Percentiles rank a stretch among this genome's conserved stretches.
These are phyloP conservation scores for Russula abietina DNA, from an alignment of 768 basidiomycete species.

Conservation along the genomic window DNA sequence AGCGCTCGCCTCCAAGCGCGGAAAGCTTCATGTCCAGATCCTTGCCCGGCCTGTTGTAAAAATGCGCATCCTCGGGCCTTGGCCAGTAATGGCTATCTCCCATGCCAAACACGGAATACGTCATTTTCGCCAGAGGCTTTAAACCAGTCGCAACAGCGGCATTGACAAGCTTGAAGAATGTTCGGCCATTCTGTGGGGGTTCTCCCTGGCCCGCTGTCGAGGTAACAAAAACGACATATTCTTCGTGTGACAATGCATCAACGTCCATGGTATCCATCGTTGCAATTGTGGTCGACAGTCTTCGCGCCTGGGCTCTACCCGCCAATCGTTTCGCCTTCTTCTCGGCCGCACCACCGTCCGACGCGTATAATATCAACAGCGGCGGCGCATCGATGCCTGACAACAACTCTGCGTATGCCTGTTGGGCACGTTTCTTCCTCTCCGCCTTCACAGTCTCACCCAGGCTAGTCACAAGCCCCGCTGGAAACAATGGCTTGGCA, in stretches of 20 bases:
- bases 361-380: slow-evolving; percentile 85
- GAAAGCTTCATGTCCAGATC: slow-evolving; percentile 80
- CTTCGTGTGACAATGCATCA: slow-evolving; percentile 58
- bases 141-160: slow-evolving; percentile 55
- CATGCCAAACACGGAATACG: slow-evolving; percentile 85
- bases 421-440: slow-evolving; percentile 71
- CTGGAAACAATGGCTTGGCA: slow-evolving; percentile 71
- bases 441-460: slow-evolving; percentile 83
- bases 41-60: slow-evolving; percentile 95
- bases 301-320: slow-evolving; percentile 75
- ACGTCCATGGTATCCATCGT: slow-evolving; percentile 79
- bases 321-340: slow-evolving; percentile 89
- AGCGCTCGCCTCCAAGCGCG: slow-evolving; percentile 70
- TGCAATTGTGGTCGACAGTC: slow-evolving; percentile 66
- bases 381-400: slow-evolving; percentile 85
- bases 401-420: slow-evolving; percentile 79
- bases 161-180: slow-evolving; percentile 80
- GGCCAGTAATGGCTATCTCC: slow-evolving; percentile 99
- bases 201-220: slow-evolving; percentile 97
- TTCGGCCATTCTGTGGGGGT: slow-evolving; percentile 92
- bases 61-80: slow-evolving; percentile 90
- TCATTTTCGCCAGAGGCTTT: slow-evolving; percentile 54
- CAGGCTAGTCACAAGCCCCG: slow-evolving; percentile 75
- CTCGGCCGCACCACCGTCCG: slow-evolving; percentile 93
- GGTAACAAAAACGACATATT: slow-evolving; percentile 77